Conservation (phyloP, 108 stramenopile genomes). For the Stephanodiscus triporus region DNA sequence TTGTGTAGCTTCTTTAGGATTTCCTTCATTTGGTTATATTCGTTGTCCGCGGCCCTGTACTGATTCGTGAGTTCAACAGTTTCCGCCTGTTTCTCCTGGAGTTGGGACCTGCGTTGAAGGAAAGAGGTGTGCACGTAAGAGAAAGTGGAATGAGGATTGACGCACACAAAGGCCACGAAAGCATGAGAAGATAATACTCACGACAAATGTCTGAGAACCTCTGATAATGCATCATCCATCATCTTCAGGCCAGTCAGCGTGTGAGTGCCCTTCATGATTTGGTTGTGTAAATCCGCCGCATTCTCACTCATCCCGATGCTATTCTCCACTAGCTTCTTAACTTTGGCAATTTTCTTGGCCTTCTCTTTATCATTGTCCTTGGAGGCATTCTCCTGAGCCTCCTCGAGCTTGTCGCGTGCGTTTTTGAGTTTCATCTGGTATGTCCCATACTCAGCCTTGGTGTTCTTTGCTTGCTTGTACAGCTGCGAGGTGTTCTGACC, state of each 20-base stretch:
- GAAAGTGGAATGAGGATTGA: neutral
- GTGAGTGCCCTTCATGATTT: constrained; percentile 56
- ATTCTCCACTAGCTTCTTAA: constrained; percentile 52
- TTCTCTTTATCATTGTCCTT: constrained; percentile 69
- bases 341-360: constrained; percentile 39
- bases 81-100: constrained; percentile 29
- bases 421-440: constrained; percentile 49
- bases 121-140: neutral
- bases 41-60: constrained; percentile 29
- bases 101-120: constrained; percentile 14
- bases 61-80: constrained; percentile 27
- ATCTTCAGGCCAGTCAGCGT: constrained; percentile 56
- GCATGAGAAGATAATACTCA: constrained; percentile 41
- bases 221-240: constrained; percentile 53
- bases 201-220: constrained; percentile 46
- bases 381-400: constrained; percentile 55
- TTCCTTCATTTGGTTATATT: constrained; percentile 34
- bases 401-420: constrained; percentile 59
- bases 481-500: constrained; percentile 40
- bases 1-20: constrained; percentile 23
- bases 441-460: constrained; percentile 27
- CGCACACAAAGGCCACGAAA: neutral
- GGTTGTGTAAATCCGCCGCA: constrained; percentile 55
- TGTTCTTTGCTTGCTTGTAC: constrained; percentile 47
- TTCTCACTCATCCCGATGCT: constrained; percentile 51